Percentiles rank a stretch among this genome's conserved stretches.
These are phyloP conservation scores for Aspergillus cavernicola DNA, from an alignment of 495 filamentous ascomycete genomes.

Conservation along the genomic window DNA sequence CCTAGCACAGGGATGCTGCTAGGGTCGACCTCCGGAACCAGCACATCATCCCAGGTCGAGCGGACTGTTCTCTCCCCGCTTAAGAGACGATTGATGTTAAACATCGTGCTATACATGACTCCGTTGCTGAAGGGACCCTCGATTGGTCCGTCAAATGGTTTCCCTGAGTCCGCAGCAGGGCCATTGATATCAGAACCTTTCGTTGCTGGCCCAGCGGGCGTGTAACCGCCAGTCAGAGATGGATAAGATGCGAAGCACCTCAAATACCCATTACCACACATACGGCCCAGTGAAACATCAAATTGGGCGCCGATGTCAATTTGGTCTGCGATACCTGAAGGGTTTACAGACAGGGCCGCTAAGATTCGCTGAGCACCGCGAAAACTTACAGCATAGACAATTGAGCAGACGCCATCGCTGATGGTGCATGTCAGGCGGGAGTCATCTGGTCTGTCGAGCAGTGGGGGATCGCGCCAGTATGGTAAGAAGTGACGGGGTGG, in stretches of 20 bases:
- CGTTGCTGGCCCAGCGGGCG: constrained; percentile 31
- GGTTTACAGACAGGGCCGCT: constrained; percentile 40
- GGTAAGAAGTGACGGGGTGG: constrained; percentile 18
- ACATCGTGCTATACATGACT: constrained; percentile 45
- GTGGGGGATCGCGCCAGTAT: constrained; percentile 20
- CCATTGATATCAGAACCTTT: constrained; percentile 45
- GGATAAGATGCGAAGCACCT: constrained; percentile 47
- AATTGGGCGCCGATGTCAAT: constrained; percentile 35
- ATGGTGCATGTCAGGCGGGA: constrained; percentile 46
- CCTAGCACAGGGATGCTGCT: constrained; percentile 2
- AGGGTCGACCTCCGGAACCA: constrained; percentile 1
- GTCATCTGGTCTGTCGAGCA: constrained; percentile 26
- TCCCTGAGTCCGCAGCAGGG: constrained; percentile 12
- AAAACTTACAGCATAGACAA: constrained; percentile 52
- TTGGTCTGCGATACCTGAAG: constrained; percentile 22
- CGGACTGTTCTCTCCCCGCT: constrained; percentile 16
- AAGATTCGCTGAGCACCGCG: constrained; percentile 49
- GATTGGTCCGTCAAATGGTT: neutral
- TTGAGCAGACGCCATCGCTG: constrained; percentile 47
- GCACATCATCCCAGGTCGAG: constrained; percentile 22
- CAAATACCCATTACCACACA: constrained; percentile 39
- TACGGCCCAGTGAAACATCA: constrained; percentile 47
- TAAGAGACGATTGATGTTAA: constrained; percentile 35
- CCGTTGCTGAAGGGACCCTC: constrained; percentile 10
- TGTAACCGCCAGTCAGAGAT: constrained; percentile 44